A percentile compares a stretch with the other conserved stretches of the same genome.
phyloP scores from a whole-genome alignment of 169 alveolate species.

The Eimeria falciformis region DNA sequence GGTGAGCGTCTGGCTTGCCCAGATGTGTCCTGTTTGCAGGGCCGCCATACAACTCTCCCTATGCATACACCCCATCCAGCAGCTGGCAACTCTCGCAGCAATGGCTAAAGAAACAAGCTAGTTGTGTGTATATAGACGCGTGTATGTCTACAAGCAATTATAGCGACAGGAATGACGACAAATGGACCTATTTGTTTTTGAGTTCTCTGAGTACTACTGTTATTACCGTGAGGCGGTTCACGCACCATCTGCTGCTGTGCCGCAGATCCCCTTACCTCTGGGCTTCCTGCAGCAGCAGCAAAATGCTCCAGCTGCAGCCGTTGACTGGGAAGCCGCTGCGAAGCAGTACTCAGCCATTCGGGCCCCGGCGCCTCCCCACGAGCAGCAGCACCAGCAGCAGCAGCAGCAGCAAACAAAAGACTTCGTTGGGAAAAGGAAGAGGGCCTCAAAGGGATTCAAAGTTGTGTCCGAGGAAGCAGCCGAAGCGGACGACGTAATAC shows the following conservation, averaged over 20 bases:
- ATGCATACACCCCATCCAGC: too few species aligned
- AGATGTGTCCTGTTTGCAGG: too few species aligned
- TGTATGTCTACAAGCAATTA: too few species aligned
- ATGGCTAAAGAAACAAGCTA: too few species aligned
- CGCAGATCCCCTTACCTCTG: slow-evolving; percentile 57
- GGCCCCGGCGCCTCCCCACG: slow-evolving; percentile 18
- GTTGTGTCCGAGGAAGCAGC: slow-evolving; percentile 47
- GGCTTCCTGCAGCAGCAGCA: slow-evolving; percentile 46
- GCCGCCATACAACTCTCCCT: too few species aligned
- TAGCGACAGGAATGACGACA: too few species aligned
- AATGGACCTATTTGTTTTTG: too few species aligned
- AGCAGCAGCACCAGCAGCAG: slow-evolving; percentile 61
- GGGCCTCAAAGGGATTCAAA: slow-evolving; percentile 53
- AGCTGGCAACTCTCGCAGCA: too few species aligned
- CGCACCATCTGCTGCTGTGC: slow-evolving; percentile 44
- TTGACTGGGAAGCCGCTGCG: slow-evolving; percentile 78
- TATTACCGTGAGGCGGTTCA: too few species aligned
- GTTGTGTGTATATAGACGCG: too few species aligned
- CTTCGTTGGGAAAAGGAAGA: slow-evolving; percentile 59
- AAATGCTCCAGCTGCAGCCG: slow-evolving; percentile 2
- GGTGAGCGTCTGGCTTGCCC: too few species aligned
- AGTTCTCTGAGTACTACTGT: too few species aligned
- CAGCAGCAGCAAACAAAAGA: slow-evolving; percentile 45
- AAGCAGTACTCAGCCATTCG: slow-evolving; percentile 73
- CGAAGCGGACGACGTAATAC: slow-evolving; percentile 45